Base-by-base conservation (phyloP, 23 red algal species). In the Gracilariopsis chorda region DNA sequence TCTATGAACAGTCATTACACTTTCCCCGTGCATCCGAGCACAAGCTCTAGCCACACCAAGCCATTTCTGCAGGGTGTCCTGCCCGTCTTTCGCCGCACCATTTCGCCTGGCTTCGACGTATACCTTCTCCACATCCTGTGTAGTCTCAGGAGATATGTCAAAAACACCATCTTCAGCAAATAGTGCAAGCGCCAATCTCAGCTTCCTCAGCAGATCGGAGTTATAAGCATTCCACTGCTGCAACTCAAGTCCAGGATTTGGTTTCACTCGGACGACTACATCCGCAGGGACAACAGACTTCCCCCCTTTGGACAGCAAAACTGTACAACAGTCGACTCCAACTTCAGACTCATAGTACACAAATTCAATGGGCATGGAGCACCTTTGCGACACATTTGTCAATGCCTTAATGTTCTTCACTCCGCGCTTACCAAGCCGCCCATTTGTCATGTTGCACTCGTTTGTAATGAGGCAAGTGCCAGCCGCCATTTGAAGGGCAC, bases 331-430 rank as follows among this genome's bases (percentile, higher is more conserved):
- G 28, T 86, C 69, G 19, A 86, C 80, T 7, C 28, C 44, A 43
- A 86, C 41, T 33, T 78, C 51, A 24, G 91, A 44, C 30, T 86
- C 79, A 35, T 80, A 94, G 71, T 87, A 87, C 51, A 64, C 13
- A 29, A 94, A 94, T 55, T 80, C 63, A 68, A 94, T 60, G 17
- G 91, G 91, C 56, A 72, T 72, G 33, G 47, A 70, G 17, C 68
- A 62, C 28, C 46, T 27, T 34, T 77, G 33, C 17, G 73, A 65
- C 19, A 79, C 69, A 13, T 40, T 49, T 25, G 48, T 71, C 32
- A 94, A 51, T 37, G 91, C 91, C n/a, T 58, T 27, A 51, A 94
- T 47, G 34, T 94, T 94, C 28, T 67, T 78, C 81, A 94, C 80
- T 28, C 91, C 91, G 33, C 80, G 48, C 51, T 85, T 81, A 21